A percentile compares a stretch with the other conserved stretches of the same genome.
Conservation (phyloP, 2,329 filamentous ascomycete genomes). For the Ceratocystis alfenasii region DNA sequence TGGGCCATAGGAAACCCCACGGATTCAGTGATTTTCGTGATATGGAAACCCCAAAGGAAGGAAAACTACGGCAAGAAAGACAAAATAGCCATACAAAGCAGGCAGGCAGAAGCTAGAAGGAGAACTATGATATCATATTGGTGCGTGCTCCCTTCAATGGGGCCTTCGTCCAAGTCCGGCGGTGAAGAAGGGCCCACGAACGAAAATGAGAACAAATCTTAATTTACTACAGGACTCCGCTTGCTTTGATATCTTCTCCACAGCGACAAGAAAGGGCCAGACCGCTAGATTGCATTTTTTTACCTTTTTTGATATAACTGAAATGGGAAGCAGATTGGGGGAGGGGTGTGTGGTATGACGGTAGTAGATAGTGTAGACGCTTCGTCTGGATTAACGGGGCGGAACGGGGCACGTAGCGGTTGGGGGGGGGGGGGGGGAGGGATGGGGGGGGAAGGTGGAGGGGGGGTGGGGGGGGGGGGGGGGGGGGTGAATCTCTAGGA, state of each 20-base stretch:
- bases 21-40: not conserved
- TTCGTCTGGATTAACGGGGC: not conserved
- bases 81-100: not conserved
- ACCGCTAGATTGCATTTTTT: not conserved
- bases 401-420: not conserved
- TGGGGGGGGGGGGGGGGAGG: not conserved
- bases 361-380: not conserved
- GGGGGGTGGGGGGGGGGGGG: not conserved
- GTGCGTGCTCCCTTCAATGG: not conserved
- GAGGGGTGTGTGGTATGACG: not conserved
- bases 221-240: not conserved
- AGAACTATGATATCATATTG: conserved; percentile 9
- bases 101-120: not conserved
- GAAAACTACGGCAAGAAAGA: not conserved
- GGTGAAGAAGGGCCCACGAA: conserved; percentile 1
- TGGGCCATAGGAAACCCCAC: not conserved
- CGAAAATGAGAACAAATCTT: not conserved
- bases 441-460: no score
- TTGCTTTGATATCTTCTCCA: not conserved
- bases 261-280: not conserved
- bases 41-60: not conserved
- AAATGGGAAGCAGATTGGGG: not conserved
- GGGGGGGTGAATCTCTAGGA: not conserved
- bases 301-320: not conserved
- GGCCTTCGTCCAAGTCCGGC: conserved; percentile 6